These are phyloP conservation scores for Aspergillus brunneoviolaceus DNA, from an alignment of 2,329 filamentous ascomycete genomes.

Conservation along the genomic window DNA sequence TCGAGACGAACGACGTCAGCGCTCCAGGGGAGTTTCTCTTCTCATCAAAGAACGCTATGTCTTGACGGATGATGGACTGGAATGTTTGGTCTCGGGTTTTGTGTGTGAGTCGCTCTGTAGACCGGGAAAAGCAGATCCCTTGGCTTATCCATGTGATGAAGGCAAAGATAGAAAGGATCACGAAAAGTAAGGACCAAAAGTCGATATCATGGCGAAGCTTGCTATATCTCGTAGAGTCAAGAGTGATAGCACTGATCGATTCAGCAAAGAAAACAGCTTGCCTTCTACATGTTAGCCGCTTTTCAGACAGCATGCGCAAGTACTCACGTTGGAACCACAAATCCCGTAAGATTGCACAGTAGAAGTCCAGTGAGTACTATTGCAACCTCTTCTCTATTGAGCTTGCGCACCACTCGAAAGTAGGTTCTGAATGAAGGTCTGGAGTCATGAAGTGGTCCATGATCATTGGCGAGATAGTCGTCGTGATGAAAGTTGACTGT, in stretches of 20 bases:
- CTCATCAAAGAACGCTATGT: constrained; percentile 10
- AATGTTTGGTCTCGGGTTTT: background rate
- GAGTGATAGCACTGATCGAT: background rate
- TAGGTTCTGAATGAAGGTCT: background rate
- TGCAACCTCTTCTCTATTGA: background rate
- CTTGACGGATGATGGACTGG: background rate
- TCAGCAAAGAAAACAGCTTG: background rate
- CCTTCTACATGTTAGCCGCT: background rate
- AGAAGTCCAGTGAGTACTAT: background rate
- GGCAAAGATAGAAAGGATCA: background rate
- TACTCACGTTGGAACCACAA: background rate
- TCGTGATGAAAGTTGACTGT: background rate
- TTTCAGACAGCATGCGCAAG: background rate
- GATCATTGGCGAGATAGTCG: background rate
- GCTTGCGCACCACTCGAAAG: background rate
- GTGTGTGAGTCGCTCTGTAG: background rate
- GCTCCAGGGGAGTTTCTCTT: background rate
- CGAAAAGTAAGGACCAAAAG: background rate
- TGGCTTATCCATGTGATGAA: background rate
- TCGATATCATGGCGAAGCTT: background rate
- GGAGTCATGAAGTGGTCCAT: background rate
- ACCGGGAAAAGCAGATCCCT: constrained; percentile 1
- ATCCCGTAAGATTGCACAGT: background rate
- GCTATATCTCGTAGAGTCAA: background rate
- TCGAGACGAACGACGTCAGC: background rate